Percentiles rank a stretch among this genome's conserved stretches.
These are phyloP conservation scores for Talaromyces ruber DNA, from an alignment of 495 filamentous ascomycete species.

Conservation along the genomic window DNA sequence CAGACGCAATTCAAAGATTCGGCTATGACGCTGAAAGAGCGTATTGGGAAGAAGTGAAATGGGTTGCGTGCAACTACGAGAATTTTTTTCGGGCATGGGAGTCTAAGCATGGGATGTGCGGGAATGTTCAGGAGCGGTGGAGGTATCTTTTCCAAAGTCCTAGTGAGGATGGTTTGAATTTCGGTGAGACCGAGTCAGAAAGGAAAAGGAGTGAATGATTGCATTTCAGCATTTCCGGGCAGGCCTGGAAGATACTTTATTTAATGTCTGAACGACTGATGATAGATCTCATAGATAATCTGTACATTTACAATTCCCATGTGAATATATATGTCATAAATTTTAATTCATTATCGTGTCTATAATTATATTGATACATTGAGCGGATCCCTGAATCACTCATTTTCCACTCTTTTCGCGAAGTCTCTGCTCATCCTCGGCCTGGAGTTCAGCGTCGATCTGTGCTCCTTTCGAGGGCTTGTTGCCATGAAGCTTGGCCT, in stretches of 20 bases:
- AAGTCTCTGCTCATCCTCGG: constrained; percentile 59
- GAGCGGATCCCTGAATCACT: constrained; percentile 16
- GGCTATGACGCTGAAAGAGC: constrained; percentile 44
- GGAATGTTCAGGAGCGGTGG: constrained; percentile 31
- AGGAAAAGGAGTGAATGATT: not conserved
- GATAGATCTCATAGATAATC: not conserved
- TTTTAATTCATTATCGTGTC: not conserved
- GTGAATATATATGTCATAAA: not conserved
- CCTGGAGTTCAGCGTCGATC: constrained; percentile 60
- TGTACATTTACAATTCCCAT: not conserved
- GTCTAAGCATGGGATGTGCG: constrained; percentile 25
- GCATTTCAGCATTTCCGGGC: not conserved
- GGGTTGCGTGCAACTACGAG: constrained; percentile 38
- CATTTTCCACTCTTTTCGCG: constrained; percentile 50
- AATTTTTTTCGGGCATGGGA: constrained; percentile 30
- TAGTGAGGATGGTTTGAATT: constrained; percentile 28
- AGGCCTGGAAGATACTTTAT: not conserved
- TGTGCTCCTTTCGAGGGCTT: constrained; percentile 62
- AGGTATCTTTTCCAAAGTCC: constrained; percentile 31
- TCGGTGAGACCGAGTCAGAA: constrained; percentile 3
- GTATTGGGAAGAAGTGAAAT: constrained; percentile 44
- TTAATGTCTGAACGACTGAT: constrained; percentile 1
- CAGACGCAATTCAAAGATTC: constrained; percentile 28
- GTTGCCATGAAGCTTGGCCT: constrained; percentile 67
- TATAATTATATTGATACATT: not conserved